phyloP scores from a whole-genome alignment of 306 rosid genomes.

The Fragaria ananassa region DNA sequence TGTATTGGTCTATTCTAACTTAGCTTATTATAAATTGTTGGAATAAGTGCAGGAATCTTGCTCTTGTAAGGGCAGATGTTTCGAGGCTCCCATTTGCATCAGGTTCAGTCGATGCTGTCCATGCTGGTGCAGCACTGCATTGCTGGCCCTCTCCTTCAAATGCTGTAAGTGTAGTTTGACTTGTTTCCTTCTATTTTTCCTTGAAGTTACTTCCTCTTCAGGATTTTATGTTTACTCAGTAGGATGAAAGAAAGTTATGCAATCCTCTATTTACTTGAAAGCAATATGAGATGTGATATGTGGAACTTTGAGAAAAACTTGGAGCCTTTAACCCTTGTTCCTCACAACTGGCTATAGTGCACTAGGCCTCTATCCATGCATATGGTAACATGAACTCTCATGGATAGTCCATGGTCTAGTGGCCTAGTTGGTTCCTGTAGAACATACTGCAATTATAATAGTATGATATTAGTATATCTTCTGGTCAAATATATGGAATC shows the following conservation, averaged over 20 bases:
- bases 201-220: slow-evolving; percentile 3
- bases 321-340: neutral
- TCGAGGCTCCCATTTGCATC: slow-evolving; percentile 89
- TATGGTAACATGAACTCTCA: neutral
- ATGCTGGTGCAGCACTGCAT: slow-evolving; percentile 94
- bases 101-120: slow-evolving; percentile 87
- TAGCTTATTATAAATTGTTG: slow-evolving; percentile 24
- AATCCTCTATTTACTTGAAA: slow-evolving; percentile 7
- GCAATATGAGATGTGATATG: slow-evolving; percentile 4
- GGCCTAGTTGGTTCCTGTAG: neutral
- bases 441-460: neutral
- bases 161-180: slow-evolving; percentile 56
- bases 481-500: neutral
- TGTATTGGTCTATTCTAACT: neutral
- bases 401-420: neutral
- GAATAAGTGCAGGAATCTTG: slow-evolving; percentile 69
- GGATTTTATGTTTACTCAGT: neutral
- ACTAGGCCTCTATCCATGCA: slow-evolving; percentile 2
- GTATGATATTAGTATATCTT: neutral
- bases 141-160: slow-evolving; percentile 98
- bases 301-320: neutral
- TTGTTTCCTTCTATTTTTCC: slow-evolving; percentile 14
- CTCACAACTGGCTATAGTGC: neutral
- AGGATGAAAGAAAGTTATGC: slow-evolving; percentile 1
- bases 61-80: slow-evolving; percentile 95